Conservation (phyloP, 805 yeast species). For the Wickerhamomyces bisporus region DNA sequence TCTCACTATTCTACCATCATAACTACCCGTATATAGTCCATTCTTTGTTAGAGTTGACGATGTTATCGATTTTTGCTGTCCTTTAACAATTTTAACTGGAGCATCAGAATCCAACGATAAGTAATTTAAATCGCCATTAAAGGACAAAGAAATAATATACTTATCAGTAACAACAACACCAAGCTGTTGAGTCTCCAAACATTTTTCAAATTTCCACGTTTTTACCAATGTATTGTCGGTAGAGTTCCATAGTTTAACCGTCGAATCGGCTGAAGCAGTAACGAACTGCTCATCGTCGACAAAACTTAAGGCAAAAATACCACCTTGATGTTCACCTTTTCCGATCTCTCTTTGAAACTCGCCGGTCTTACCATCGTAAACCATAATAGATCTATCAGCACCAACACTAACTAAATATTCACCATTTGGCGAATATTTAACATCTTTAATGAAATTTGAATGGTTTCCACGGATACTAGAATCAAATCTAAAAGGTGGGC, state of each 20-base stretch:
- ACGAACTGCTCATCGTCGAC: slow-evolving; percentile 53
- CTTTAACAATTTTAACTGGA: slow-evolving; percentile 40
- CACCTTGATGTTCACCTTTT: slow-evolving; percentile 57
- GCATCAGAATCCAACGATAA: slow-evolving; percentile 37
- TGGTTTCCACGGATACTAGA: slow-evolving; percentile 71
- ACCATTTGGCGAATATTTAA: slow-evolving; percentile 80
- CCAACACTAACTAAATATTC: slow-evolving; percentile 73
- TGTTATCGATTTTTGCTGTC: slow-evolving; percentile 83
- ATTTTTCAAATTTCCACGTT: slow-evolving; percentile 45
- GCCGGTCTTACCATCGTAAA: slow-evolving; percentile 87
- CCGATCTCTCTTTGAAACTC: slow-evolving; percentile 52
- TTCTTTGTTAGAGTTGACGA: slow-evolving; percentile 35
- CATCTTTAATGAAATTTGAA: slow-evolving; percentile 73
- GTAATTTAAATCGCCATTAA: slow-evolving; percentile 66
- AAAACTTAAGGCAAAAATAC: slow-evolving; percentile 79
- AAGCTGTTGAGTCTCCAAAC: slow-evolving; percentile 64
- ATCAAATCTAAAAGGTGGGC: slow-evolving; percentile 91
- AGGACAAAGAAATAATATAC: slow-evolving; percentile 58
- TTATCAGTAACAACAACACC: slow-evolving; percentile 71
- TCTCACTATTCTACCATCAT: slow-evolving; percentile 67
- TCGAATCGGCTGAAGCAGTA: slow-evolving; percentile 80
- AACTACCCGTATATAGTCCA: slow-evolving; percentile 58
- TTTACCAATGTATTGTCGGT: slow-evolving; percentile 37
- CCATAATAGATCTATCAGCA: slow-evolving; percentile 67
- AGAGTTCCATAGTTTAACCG: slow-evolving; percentile 61